These are phyloP conservation scores for Uronychia binucleata DNA, from an alignment of 73 alveolate genomes.

Conservation along the genomic window DNA sequence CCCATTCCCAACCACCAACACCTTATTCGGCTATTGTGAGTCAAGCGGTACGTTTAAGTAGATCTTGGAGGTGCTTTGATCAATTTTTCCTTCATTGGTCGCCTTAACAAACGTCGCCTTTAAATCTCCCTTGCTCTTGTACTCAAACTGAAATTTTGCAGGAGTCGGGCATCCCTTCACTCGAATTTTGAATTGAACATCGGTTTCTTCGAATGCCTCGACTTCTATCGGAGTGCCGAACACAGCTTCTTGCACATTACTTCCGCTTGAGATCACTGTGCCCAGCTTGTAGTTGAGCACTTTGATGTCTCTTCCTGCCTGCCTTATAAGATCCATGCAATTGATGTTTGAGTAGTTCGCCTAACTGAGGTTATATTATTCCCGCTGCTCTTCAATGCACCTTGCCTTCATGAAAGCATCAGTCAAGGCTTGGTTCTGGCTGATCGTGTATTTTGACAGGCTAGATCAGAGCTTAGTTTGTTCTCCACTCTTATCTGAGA, in stretches of 20 bases:
- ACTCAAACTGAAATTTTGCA: neutral
- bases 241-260: neutral
- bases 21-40: neutral
- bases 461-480: too few relatives aligned
- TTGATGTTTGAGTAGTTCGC: neutral
- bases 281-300: neutral
- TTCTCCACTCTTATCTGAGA: too few relatives aligned
- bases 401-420: neutral
- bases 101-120: neutral
- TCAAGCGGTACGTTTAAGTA: too few relatives aligned
- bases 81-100: neutral
- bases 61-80: too few relatives aligned
- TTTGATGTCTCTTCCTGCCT: constrained; percentile 12
- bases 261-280: constrained; percentile 7
- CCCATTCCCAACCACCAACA: neutral
- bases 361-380: neutral
- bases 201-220: neutral
- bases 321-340: neutral
- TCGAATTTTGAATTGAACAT: neutral
- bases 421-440: too few relatives aligned
- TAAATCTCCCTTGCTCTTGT: neutral
- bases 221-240: neutral
- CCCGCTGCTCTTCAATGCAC: neutral
- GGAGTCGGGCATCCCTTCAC: neutral
- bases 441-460: neutral